Conservation (phyloP, 2,329 filamentous ascomycete genomes). For the Ceratocystis smalleyi region DNA sequence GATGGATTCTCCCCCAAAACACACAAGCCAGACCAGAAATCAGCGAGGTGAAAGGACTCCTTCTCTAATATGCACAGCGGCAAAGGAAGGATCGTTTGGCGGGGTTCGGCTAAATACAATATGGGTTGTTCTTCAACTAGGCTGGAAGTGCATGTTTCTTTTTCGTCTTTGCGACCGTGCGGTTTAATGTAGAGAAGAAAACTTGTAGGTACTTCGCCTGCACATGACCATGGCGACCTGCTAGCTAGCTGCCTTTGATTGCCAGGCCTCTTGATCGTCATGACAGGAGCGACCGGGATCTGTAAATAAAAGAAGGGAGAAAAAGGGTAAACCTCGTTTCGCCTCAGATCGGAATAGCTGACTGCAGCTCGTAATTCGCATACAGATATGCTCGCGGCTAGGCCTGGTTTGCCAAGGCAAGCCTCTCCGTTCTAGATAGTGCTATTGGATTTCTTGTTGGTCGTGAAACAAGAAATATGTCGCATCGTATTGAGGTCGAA, state of each 20-base stretch:
- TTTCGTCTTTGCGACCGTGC: background rate
- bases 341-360: too few relatives aligned
- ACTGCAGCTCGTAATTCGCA: background rate
- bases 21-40: background rate
- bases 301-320: too few relatives aligned
- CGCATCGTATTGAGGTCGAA: background rate
- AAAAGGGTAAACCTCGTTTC: too few relatives aligned
- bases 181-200: background rate
- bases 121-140: background rate
- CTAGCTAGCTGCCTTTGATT: background rate
- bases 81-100: background rate
- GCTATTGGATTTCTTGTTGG: background rate
- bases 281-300: background rate
- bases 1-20: background rate
- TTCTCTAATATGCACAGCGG: background rate
- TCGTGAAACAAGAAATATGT: background rate
- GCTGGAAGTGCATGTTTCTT: background rate
- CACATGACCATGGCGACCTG: background rate
- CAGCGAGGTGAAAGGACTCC: background rate
- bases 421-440: background rate
- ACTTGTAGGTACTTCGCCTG: background rate
- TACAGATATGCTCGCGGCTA: background rate
- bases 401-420: background rate
- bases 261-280: background rate
- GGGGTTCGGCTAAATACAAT: background rate